These are phyloP conservation scores for Rhodotorula diobovata DNA, from an alignment of 768 basidiomycete genomes.

Conservation along the genomic window DNA sequence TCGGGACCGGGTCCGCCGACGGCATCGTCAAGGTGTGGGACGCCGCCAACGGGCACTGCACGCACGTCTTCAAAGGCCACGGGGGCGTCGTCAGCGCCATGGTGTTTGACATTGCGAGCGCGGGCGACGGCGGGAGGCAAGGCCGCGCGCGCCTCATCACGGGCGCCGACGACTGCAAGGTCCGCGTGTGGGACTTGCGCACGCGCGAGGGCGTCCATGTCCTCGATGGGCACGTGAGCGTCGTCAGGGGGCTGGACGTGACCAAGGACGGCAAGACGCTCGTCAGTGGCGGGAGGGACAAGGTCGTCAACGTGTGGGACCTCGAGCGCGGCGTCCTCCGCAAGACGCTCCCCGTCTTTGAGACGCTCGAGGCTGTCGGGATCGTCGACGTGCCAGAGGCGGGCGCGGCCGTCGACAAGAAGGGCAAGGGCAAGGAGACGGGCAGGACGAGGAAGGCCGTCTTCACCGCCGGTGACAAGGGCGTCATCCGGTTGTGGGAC, in stretches of 20 bases:
- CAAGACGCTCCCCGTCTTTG: slow-evolving; percentile 48
- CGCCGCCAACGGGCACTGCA: slow-evolving; percentile 75
- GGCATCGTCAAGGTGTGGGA: slow-evolving; percentile 98
- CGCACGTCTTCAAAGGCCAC: slow-evolving; percentile 92
- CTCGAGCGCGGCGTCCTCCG: slow-evolving; percentile 54
- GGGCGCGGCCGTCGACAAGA: slow-evolving; percentile 37
- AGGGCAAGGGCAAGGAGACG: slow-evolving; percentile 46
- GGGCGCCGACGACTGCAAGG: slow-evolving; percentile 82
- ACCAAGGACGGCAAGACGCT: slow-evolving; percentile 82
- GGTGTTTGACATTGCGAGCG: slow-evolving; percentile 69
- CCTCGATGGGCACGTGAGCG: slow-evolving; percentile 92
- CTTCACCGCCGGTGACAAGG: slow-evolving; percentile 89
- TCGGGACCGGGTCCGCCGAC: slow-evolving; percentile 94
- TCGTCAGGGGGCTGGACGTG: slow-evolving; percentile 83
- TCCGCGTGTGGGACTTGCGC: slow-evolving; percentile 85
- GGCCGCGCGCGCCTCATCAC: slow-evolving; percentile 69
- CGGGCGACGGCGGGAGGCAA: slow-evolving; percentile 46
- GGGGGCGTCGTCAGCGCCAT: slow-evolving; percentile 95
- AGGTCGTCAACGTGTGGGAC: slow-evolving; percentile 90
- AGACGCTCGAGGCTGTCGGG: slow-evolving; percentile 43
- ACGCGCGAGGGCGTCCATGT: slow-evolving; percentile 67
- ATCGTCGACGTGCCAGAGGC: slow-evolving; percentile 39
- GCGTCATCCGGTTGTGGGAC: slow-evolving; percentile 80
- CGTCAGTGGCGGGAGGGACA: slow-evolving; percentile 84
- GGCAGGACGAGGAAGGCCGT: slow-evolving; percentile 46